phyloP scores from a whole-genome alignment of 2,329 filamentous ascomycete species.

The Penicillium digitatum region DNA sequence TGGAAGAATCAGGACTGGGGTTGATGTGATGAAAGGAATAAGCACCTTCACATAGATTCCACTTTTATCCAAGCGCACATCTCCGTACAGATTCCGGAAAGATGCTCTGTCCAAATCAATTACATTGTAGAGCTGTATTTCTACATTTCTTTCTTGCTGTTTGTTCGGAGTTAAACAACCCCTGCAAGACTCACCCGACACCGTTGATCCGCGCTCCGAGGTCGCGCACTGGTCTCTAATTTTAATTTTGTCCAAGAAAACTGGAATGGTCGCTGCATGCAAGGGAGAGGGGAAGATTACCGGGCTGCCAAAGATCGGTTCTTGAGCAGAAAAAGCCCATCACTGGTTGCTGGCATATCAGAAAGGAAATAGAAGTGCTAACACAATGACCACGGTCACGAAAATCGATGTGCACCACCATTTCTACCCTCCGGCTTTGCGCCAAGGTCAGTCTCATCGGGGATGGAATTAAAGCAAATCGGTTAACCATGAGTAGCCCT shows the following conservation, averaged over 20 bases:
- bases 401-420: not conserved
- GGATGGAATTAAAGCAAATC: no score
- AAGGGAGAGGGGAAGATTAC: not conserved
- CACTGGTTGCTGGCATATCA: not conserved
- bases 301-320: not conserved
- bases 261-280: not conserved
- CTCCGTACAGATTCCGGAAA: not conserved
- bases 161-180: not conserved
- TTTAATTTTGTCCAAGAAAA: not conserved
- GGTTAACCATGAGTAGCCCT: not conserved
- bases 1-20: not conserved
- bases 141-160: not conserved
- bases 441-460: not conserved
- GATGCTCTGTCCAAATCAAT: not conserved
- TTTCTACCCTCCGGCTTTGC: not conserved
- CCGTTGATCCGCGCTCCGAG: not conserved
- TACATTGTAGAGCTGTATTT: not conserved
- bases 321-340: not conserved
- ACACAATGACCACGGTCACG: not conserved
- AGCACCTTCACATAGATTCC: not conserved
- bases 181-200: not conserved
- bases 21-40: not conserved
- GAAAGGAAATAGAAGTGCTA: not conserved
- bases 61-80: not conserved
- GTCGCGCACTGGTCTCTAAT: no score